These are phyloP conservation scores for Acacia melanoxylon DNA, from an alignment of 306 rosid genomes.

Conservation along the genomic window DNA sequence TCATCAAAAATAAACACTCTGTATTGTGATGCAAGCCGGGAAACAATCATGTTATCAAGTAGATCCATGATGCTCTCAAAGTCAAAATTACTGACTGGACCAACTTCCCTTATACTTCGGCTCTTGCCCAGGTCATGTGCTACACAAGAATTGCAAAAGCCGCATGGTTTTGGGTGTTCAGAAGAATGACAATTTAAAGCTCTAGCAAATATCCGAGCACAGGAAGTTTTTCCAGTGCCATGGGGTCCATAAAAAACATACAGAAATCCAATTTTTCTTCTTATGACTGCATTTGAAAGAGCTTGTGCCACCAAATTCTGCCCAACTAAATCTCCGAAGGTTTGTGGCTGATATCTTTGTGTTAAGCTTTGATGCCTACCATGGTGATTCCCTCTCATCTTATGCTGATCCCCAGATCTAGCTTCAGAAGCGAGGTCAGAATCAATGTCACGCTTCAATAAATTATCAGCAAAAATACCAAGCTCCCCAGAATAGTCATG, in stretches of 20 bases:
- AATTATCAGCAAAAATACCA: slow-evolving; percentile 79
- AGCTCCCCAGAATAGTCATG: slow-evolving; percentile 89
- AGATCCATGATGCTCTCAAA: slow-evolving; percentile 84
- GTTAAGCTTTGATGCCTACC: slow-evolving; percentile 82
- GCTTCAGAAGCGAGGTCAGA: slow-evolving; percentile 95
- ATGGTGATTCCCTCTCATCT: slow-evolving; percentile 54
- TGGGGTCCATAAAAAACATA: slow-evolving; percentile 97
- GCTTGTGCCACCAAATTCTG: slow-evolving; percentile 94
- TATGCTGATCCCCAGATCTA: slow-evolving; percentile 70
- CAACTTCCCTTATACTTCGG: slow-evolving; percentile 82
- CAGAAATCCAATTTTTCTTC: slow-evolving; percentile 75
- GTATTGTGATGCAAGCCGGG: slow-evolving; percentile 76
- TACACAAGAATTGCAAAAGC: slow-evolving; percentile 85
- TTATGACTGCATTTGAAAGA: slow-evolving; percentile 86
- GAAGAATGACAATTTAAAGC: slow-evolving; percentile 89
- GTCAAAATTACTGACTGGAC: slow-evolving; percentile 87
- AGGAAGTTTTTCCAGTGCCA: slow-evolving; percentile 95
- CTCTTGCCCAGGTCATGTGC: slow-evolving; percentile 83
- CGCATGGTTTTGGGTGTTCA: slow-evolving; percentile 87
- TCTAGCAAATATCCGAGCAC: slow-evolving; percentile 89
- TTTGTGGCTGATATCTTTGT: slow-evolving; percentile 83
- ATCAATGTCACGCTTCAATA: slow-evolving; percentile 75
- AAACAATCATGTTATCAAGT: slow-evolving; percentile 73
- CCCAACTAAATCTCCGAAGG: slow-evolving; percentile 89
- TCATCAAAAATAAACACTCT: slow-evolving; percentile 92